Evolutionary conservation across 306 rosid species (phyloP).

Genomic region (Sicyos baderoa): DNA sequence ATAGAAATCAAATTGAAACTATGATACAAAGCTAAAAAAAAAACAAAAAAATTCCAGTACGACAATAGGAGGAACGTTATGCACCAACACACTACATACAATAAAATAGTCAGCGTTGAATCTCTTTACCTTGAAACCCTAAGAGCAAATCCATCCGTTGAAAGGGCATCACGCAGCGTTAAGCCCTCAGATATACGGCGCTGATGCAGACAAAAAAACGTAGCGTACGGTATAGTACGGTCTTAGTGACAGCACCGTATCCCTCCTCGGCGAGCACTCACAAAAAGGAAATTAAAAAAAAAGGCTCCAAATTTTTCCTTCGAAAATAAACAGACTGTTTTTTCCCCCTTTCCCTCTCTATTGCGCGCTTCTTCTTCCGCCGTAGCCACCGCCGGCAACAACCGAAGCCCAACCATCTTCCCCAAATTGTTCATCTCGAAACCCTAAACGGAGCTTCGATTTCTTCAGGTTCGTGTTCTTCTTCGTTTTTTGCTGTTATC

Average conservation of each 20-base stretch:
- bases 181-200: too few relatives aligned
- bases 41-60: too few relatives aligned
- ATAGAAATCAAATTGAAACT: too few relatives aligned
- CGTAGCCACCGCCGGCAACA: not conserved
- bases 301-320: conserved; percentile 12
- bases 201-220: not conserved
- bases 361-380: conserved; percentile 13
- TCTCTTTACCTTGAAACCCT: not conserved
- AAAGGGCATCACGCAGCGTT: not conserved
- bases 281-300: not conserved
- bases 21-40: too few relatives aligned
- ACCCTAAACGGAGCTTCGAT: not conserved
- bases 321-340: not conserved
- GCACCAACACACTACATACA: not conserved
- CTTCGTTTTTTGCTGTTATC: not conserved
- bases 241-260: not conserved
- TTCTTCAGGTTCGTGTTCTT: conserved; percentile 11
- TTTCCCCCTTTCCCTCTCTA: not conserved
- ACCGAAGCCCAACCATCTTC: not conserved
- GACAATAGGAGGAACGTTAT: not conserved
- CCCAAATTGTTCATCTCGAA: not conserved
- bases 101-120: not conserved
- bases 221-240: not conserved
- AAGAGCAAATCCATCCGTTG: not conserved
- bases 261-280: not conserved